Evolutionary conservation across 1,284 basidiomycete genomes (phyloP), one percentile per base, ranked within the genome.

Genomic region (Cutaneotrichosporon arboriforme): DNA sequence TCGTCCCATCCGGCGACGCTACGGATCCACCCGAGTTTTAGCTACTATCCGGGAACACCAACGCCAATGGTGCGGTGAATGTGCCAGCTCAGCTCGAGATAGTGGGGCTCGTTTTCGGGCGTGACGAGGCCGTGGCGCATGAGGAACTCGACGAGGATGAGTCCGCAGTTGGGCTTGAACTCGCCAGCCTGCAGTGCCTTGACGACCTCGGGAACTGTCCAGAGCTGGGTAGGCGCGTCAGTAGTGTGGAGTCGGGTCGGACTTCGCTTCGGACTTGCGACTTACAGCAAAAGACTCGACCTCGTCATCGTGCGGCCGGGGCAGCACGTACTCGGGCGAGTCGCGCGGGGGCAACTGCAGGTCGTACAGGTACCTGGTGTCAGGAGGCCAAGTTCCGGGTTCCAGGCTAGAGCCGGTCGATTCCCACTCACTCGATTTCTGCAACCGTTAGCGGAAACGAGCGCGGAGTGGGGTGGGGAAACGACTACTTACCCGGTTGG

Each of bases 261-360:
- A 46, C 8, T 35, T 33, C 14, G 26, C 26, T n/a, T n/a, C 15
- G 14, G 44, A 17, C 8, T 7, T 23, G 13, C 9, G 12, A 59
- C 67, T 54, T 46, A 73, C 67, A 17, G 59, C 55, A 64, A 97
- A 97, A 1, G 81, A 85, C 67, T 96, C 90, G 4, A 97, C 93
- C 70, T 97, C 94, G 31, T 88, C 91, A 62, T 97, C 94, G 36
- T 84, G 79, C 0, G 92, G 92, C 44, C 78, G 79, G 1, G 89
- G 88, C 38, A 60, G 52, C 48, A 80, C 75, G 58, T 88, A 73
- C 35, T 72, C 69, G 12, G 66, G 36, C 13, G 66, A 68, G 21
- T 78, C 65, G 43, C 74, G 76, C 2, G 77, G 57, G 0, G 88
- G 88, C 22, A 92, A 79, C 42, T 76, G 72, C 49, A 94, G 77